Base-by-base conservation (phyloP, 768 basidiomycete genomes). In the Collybia nuda region DNA sequence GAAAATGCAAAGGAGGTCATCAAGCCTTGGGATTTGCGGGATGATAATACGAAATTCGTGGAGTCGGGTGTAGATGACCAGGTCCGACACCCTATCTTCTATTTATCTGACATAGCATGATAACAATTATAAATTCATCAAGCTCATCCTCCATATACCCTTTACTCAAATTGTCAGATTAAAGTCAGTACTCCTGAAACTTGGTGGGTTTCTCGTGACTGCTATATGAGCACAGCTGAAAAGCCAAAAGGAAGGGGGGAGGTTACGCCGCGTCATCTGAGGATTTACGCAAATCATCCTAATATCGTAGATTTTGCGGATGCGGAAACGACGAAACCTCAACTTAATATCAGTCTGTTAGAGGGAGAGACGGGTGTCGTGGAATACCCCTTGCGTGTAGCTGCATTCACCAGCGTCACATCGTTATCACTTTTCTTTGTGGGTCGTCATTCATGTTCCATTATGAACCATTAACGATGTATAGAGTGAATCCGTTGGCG, bases 21-120 rank as follows among this genome's bases (percentile, higher is more conserved):
- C 53, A 93, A 93, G 66, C 82, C 86, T 2, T 93, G 91, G 91
- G 78, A 85, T 49, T 75, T 88, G 57, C 73, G 90, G 40, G 88
- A 93, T 19, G 82, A 86, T 44, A 84, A 79, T 9, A 67, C 67
- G 2, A 76, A 73, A 55, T 92, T 71, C 53, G 84, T 82, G 12
- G 86, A 93, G 17, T 92, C 90, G 0, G 85, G 82, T 26, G 90
- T 92, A 12, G 91, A 93, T 56, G 90, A 93, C 61, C 89, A 93
- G 79, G 90, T 88, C 53, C 43, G 73, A 52, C 26, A 18, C 24
- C 28, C 42, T 21, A 37, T 18, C 18, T 12, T 38, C 18, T 19
- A 12, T 24, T 6, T 2, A 19, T 47, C 46, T 47, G 24, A 39
- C 23, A n/a, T 21, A 60, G 63, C 50, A 47, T 44, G 44, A 50